phyloP scores from a whole-genome alignment of 1,139 yeast genomes.

The Zygoascus sp. region DNA sequence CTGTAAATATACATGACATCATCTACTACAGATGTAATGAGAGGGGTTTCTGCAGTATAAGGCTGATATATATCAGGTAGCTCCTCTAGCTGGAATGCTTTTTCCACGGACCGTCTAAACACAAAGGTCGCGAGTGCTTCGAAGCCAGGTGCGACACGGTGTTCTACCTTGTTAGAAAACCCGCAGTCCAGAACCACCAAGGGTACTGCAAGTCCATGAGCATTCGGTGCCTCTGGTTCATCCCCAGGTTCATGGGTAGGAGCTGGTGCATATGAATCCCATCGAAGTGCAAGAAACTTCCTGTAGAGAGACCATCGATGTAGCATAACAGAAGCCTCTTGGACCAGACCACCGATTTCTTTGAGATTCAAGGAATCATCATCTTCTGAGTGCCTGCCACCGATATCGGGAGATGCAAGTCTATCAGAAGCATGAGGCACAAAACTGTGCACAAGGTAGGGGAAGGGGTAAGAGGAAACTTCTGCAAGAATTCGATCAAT shows the following conservation, averaged over 20 bases:
- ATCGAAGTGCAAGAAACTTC: slow-evolving; percentile 65
- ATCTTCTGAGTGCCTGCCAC: slow-evolving; percentile 26
- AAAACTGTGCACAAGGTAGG: slow-evolving; percentile 36
- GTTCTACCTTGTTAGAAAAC: slow-evolving; percentile 55
- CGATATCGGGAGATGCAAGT: slow-evolving; percentile 18
- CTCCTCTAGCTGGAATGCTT: slow-evolving; percentile 76
- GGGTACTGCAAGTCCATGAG: slow-evolving; percentile 33
- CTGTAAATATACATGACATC: slow-evolving; percentile 74
- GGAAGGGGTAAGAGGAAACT: slow-evolving; percentile 53
- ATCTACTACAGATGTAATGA: slow-evolving; percentile 81
- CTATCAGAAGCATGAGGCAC: slow-evolving; percentile 14
- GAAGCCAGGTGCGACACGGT: slow-evolving; percentile 54
- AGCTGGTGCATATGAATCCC: slow-evolving; percentile 42
- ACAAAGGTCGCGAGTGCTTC: slow-evolving; percentile 63
- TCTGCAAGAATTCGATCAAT: slow-evolving; percentile 55
- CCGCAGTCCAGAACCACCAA: slow-evolving; percentile 48
- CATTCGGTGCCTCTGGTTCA: slow-evolving; percentile 10
- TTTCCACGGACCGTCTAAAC: slow-evolving; percentile 73
- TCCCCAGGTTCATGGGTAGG: neutral
- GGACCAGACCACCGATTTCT: slow-evolving; percentile 53
- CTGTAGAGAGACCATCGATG: slow-evolving; percentile 86
- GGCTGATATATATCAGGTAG: slow-evolving; percentile 46
- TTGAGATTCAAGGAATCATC: slow-evolving; percentile 41
- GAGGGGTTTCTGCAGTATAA: slow-evolving; percentile 47
- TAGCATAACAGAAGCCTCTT: slow-evolving; percentile 69